These are phyloP conservation scores for Yamadazyma akitaensis DNA, from an alignment of 805 yeast genomes.

Conservation along the genomic window DNA sequence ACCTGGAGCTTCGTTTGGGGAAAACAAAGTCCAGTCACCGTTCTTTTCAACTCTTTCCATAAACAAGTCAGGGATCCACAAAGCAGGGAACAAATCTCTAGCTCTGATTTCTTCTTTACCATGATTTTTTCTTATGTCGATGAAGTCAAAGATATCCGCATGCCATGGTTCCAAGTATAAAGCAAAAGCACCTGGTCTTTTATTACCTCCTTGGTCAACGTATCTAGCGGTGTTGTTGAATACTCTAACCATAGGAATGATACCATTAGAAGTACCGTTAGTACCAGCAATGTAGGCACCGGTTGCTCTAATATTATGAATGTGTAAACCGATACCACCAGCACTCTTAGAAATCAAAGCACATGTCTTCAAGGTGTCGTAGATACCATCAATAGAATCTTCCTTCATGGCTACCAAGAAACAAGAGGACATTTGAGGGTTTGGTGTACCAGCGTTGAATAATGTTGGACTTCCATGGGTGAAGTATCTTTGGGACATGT, in stretches of 20 bases:
- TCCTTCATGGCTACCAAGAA: conserved; percentile 63
- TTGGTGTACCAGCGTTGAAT: conserved; percentile 61
- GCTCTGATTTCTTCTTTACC: conserved; percentile 65
- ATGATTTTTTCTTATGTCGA: conserved; percentile 59
- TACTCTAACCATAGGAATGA: conserved; percentile 61
- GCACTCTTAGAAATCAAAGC: conserved; percentile 62
- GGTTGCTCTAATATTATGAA: conserved; percentile 56
- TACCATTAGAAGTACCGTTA: conserved; percentile 61
- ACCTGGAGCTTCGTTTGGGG: conserved; percentile 59
- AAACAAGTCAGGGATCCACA: conserved; percentile 62
- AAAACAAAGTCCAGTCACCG: conserved; percentile 56
- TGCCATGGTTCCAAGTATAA: conserved; percentile 64
- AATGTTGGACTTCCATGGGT: conserved; percentile 63
- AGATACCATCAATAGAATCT: conserved; percentile 61
- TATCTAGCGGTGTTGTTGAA: conserved; percentile 62
- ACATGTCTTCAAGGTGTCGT: conserved; percentile 57
- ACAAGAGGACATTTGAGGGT: conserved; percentile 60
- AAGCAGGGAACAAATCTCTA: conserved; percentile 59
- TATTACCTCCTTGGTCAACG: conserved; percentile 65
- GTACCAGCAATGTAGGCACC: conserved; percentile 63
- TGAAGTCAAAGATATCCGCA: conserved; percentile 55
- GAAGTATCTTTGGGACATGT: conserved; percentile 57
- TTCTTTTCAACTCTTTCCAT: conserved; percentile 59
- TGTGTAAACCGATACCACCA: conserved; percentile 62
- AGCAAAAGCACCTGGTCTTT: conserved; percentile 65